A percentile compares a stretch with the other conserved stretches of the same genome.
These are phyloP conservation scores for Blastobotrys illinoisensis DNA, from an alignment of 1,139 yeast species.

Conservation along the genomic window DNA sequence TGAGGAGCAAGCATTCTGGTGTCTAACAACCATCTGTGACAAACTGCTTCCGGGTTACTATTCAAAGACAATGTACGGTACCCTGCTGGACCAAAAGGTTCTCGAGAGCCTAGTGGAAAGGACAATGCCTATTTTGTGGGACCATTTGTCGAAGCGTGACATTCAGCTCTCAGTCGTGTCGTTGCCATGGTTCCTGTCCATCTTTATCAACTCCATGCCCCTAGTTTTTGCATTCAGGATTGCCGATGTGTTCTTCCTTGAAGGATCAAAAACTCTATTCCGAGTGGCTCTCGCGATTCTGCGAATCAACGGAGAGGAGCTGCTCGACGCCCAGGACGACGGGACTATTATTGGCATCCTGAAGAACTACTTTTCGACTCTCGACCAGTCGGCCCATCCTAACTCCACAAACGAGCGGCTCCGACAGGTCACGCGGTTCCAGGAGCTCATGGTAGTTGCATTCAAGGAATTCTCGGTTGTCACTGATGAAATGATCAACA, in stretches of 20 bases:
- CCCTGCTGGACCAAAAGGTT: constrained; percentile 86
- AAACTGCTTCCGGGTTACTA: constrained; percentile 90
- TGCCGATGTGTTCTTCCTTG: constrained; percentile 83
- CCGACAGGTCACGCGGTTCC: constrained; percentile 73
- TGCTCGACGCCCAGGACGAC: constrained; percentile 79
- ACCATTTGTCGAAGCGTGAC: constrained; percentile 69
- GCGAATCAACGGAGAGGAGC: constrained; percentile 78
- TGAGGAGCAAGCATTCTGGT: constrained; percentile 98
- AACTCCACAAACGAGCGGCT: constrained; percentile 59
- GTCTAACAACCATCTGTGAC: constrained; percentile 76
- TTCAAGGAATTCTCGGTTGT: constrained; percentile 83
- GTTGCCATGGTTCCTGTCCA: constrained; percentile 91
- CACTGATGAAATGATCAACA: constrained; percentile 66
- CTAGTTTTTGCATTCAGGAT: constrained; percentile 88
- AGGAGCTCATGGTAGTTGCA: constrained; percentile 84
- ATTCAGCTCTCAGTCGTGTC: constrained; percentile 94
- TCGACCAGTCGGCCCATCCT: constrained; percentile 80
- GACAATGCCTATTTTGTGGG: constrained; percentile 86
- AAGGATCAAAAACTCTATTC: constrained; percentile 84
- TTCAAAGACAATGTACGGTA: constrained; percentile 97
- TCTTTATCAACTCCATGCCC: constrained; percentile 92
- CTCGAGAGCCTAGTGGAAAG: constrained; percentile 86
- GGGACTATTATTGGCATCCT: constrained; percentile 84
- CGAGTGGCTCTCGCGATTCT: constrained; percentile 90
- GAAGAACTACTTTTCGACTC: constrained; percentile 70